Percentiles rank a stretch among this genome's conserved stretches.
Evolutionary conservation across 495 filamentous ascomycete species (phyloP).

Genomic region (Friedmanniomyces endolithicus): DNA sequence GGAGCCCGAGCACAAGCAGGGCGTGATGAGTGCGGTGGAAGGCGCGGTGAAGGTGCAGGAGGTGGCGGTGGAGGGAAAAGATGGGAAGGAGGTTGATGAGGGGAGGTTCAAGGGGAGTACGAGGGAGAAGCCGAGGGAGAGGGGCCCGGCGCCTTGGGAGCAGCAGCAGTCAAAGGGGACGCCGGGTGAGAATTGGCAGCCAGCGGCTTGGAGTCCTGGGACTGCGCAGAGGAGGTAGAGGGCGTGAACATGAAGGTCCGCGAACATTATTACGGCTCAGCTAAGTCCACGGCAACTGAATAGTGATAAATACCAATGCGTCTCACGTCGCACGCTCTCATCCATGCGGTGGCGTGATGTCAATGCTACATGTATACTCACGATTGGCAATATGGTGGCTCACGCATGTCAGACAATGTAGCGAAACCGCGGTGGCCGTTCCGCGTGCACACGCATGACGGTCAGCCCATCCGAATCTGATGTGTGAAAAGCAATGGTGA

Average conservation of each 20-base stretch:
- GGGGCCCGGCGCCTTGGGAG: constrained; percentile 50
- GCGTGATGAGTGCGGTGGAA: constrained; percentile 18
- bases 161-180: constrained; percentile 31
- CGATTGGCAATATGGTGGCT: too few species aligned
- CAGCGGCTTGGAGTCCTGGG: constrained; percentile 54
- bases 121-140: constrained; percentile 24
- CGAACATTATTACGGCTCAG: too few species aligned
- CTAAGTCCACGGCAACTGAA: too few species aligned
- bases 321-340: too few species aligned
- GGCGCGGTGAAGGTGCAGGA: constrained; percentile 17
- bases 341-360: too few species aligned
- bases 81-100: constrained; percentile 14
- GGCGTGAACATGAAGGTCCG: too few species aligned
- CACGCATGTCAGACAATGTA: too few species aligned
- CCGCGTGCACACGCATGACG: too few species aligned
- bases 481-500: not conserved
- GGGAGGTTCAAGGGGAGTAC: constrained; percentile 21
- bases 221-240: constrained; percentile 5
- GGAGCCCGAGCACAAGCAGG: constrained; percentile 12
- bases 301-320: too few species aligned
- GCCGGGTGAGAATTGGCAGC: constrained; percentile 67
- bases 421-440: too few species aligned
- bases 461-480: too few species aligned
- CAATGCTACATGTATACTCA: too few species aligned
- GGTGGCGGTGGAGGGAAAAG: not conserved